phyloP scores from a whole-genome alignment of 2,329 filamentous ascomycete species.

The Aureobasidium vineae region DNA sequence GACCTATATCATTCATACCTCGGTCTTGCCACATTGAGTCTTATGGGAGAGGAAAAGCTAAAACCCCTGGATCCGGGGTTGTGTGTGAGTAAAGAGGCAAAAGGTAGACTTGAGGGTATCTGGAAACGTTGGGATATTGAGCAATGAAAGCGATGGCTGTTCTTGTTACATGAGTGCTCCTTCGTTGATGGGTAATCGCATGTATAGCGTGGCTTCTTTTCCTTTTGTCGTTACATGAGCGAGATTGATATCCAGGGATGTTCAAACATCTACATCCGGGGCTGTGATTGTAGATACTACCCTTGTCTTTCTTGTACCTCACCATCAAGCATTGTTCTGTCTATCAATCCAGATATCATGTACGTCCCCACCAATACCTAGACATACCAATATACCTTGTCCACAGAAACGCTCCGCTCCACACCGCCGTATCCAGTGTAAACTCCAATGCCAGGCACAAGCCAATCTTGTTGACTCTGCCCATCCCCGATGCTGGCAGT shows the following conservation, averaged over 20 bases:
- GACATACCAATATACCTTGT: constrained; percentile 16
- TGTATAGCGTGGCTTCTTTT: neutral
- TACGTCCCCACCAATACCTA: constrained; percentile 25
- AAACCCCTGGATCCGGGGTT: constrained; percentile 71
- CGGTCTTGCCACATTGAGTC: constrained; percentile 74
- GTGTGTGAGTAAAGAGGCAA: constrained; percentile 65
- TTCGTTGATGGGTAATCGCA: neutral
- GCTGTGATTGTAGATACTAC: too few species aligned
- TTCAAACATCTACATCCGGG: too few species aligned
- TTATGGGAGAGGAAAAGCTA: constrained; percentile 62
- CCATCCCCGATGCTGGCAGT: neutral
- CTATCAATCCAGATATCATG: neutral
- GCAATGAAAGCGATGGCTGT: neutral
- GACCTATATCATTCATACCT: constrained; percentile 88
- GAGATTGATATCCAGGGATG: too few species aligned
- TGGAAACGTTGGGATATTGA: constrained; percentile 33
- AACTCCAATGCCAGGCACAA: constrained; percentile 28
- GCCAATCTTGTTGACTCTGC: constrained; percentile 24
- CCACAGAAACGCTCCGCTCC: constrained; percentile 23
- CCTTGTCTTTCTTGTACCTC: too few species aligned
- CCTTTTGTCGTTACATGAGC: too few species aligned
- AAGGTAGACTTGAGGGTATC: constrained; percentile 32
- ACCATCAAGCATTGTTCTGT: neutral
- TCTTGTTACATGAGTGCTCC: neutral
- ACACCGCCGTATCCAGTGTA: constrained; percentile 23